Percentiles rank a stretch among this genome's conserved stretches.
Evolutionary conservation across 2,329 filamentous ascomycete genomes (phyloP).

Genomic region (Sporothrix sp.): DNA sequence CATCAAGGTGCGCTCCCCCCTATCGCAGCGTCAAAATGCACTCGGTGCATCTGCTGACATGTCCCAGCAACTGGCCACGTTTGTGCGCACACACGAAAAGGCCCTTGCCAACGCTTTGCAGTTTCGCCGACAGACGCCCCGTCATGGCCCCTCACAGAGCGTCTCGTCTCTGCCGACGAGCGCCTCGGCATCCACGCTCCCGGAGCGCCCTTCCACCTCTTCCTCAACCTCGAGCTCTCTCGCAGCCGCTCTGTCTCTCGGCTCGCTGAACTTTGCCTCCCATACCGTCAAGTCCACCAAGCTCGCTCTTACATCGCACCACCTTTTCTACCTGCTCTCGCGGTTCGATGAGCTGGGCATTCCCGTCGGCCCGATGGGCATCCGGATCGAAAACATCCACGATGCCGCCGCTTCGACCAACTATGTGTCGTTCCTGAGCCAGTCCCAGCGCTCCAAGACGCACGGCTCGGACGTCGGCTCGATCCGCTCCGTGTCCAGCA

Average conservation of each 20-base stretch:
- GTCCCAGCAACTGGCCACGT: conserved; percentile 81
- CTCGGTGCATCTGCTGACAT: not conserved
- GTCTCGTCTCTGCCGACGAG: conserved; percentile 44
- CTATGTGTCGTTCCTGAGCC: conserved; percentile 91
- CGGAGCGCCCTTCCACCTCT: conserved; percentile 54
- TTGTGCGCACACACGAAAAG: conserved; percentile 95
- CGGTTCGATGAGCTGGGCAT: conserved; percentile 90
- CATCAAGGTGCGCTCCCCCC: conserved; percentile 54
- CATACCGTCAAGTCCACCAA: conserved; percentile 81
- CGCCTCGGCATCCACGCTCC: conserved; percentile 43
- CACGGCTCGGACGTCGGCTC: conserved; percentile 77
- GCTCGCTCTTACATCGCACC: conserved; percentile 86
- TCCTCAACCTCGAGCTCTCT: conserved; percentile 64
- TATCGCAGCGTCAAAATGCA: not conserved
- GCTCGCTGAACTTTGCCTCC: conserved; percentile 74
- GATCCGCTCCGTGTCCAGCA: conserved; percentile 90
- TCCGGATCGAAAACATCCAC: conserved; percentile 89
- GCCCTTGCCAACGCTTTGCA: conserved; percentile 92
- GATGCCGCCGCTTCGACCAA: conserved; percentile 77
- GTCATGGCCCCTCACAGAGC: conserved; percentile 60
- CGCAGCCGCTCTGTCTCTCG: conserved; percentile 77
- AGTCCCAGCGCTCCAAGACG: conserved; percentile 70
- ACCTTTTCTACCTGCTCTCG: conserved; percentile 91
- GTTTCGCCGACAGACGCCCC: conserved; percentile 62
- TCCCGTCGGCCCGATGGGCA: conserved; percentile 88